Percentiles rank a stretch among this genome's conserved stretches.
phyloP scores from a whole-genome alignment of 1,139 yeast species.

The Yamadazyma buinensis region DNA sequence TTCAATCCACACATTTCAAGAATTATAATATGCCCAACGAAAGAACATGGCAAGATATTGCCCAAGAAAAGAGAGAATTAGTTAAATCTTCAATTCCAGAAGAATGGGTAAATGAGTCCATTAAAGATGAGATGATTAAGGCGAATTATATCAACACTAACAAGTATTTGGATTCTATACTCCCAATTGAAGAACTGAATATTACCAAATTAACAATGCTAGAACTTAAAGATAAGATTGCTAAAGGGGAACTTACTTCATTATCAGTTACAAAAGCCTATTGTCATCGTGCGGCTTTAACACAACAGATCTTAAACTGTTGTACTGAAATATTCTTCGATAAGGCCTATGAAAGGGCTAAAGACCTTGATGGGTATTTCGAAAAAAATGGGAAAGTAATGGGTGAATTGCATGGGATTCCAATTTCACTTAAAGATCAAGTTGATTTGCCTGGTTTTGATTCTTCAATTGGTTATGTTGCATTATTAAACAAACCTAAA shows the following conservation, averaged over 20 bases:
- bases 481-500: conserved; percentile 20
- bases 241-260: conserved; percentile 10
- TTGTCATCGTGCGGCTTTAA: conserved; percentile 33
- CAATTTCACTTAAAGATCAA: conserved; percentile 34
- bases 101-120: conserved; percentile 17
- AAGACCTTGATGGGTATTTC: conserved; percentile 22
- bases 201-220: conserved; percentile 24
- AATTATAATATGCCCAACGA: no score
- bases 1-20: no score
- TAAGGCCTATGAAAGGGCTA: conserved; percentile 24
- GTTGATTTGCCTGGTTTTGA: conserved; percentile 36
- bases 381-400: conserved; percentile 17
- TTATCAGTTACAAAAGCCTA: conserved; percentile 12
- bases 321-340: conserved; percentile 31
- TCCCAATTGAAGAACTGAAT: conserved; percentile 24
- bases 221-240: conserved; percentile 4
- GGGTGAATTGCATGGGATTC: conserved; percentile 35
- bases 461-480: conserved; percentile 44
- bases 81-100: conserved; percentile 16
- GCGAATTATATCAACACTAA: conserved; percentile 23
- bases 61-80: conserved; percentile 4
- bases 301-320: conserved; percentile 41
- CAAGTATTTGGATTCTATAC: conserved; percentile 25
- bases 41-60: conserved; percentile 9
- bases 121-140: conserved; percentile 2